These are phyloP conservation scores for Babesia bigemina DNA, from an alignment of 169 alveolate species.

Conservation along the genomic window DNA sequence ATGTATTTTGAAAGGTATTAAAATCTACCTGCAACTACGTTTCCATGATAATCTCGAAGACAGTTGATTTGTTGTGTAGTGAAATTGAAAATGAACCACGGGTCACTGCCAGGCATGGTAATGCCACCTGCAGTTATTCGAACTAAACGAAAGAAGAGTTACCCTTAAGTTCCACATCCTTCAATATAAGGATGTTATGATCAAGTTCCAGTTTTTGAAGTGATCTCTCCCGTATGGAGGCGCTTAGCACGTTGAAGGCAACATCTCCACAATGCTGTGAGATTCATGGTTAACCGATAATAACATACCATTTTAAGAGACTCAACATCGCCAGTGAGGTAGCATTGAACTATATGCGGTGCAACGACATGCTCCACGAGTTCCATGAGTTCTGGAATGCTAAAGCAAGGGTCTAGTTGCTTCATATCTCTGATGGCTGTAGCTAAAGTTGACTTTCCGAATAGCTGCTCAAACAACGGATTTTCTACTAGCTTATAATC, in stretches of 20 bases:
- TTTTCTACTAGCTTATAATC: slow-evolving; percentile 59
- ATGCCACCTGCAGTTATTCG: slow-evolving; percentile 42
- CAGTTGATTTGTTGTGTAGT: slow-evolving; percentile 89
- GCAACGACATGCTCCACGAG: slow-evolving; percentile 85
- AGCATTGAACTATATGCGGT: slow-evolving; percentile 84
- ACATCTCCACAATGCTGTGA: slow-evolving; percentile 85
- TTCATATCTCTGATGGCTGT: slow-evolving; percentile 88
- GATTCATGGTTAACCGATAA: not conserved
- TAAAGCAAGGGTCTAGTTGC: slow-evolving; percentile 82
- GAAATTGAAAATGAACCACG: slow-evolving; percentile 88
- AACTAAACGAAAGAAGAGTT: slow-evolving; percentile 8
- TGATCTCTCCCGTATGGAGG: slow-evolving; percentile 81
- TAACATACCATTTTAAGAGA: slow-evolving; percentile 52
- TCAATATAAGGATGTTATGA: slow-evolving; percentile 80
- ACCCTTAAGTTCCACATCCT: slow-evolving; percentile 86
- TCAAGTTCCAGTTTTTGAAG: slow-evolving; percentile 78
- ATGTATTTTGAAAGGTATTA: not conserved
- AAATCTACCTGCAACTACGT: slow-evolving; percentile 74
- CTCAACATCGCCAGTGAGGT: slow-evolving; percentile 83
- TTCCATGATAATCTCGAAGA: slow-evolving; percentile 77
- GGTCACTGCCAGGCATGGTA: slow-evolving; percentile 77
- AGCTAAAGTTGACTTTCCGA: slow-evolving; percentile 86
- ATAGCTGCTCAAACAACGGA: slow-evolving; percentile 80
- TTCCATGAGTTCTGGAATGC: slow-evolving; percentile 81
- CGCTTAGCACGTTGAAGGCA: slow-evolving; percentile 80